phyloP scores from a whole-genome alignment of 768 basidiomycete species.

The Trametopsis cervina region DNA sequence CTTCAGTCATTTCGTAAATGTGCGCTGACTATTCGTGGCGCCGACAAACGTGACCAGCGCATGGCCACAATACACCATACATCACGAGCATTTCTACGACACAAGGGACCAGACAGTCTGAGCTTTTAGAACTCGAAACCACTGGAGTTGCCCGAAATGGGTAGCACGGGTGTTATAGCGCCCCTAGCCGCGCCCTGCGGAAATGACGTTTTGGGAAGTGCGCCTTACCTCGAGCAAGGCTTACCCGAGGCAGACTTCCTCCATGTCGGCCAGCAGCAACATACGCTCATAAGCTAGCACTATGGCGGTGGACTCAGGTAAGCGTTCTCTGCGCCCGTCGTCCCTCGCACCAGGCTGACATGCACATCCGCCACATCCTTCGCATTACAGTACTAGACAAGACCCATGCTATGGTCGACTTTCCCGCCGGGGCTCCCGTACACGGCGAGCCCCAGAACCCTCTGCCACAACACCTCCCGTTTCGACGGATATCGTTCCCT shows the following conservation, averaged over 20 bases:
- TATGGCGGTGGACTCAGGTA: slow-evolving; percentile 2
- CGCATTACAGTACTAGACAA: slow-evolving; percentile 1
- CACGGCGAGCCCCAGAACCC: slow-evolving; percentile 19
- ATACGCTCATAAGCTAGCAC: too few species aligned
- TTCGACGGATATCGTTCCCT: slow-evolving; percentile 39
- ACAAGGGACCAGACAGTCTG: too few species aligned
- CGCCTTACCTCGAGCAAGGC: neutral
- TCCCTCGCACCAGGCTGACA: slow-evolving; percentile 7
- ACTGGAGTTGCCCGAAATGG: neutral
- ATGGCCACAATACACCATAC: too few species aligned
- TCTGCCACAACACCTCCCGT: slow-evolving; percentile 46
- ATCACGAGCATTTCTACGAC: too few species aligned
- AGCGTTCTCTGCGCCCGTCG: neutral
- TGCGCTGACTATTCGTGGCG: too few species aligned
- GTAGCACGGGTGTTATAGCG: neutral
- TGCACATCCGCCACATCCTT: slow-evolving; percentile 10
- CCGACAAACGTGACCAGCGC: too few species aligned
- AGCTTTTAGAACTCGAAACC: too few species aligned
- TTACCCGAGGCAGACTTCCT: slow-evolving; percentile 6
- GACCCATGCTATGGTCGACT: slow-evolving; percentile 21
- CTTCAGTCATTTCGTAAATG: too few species aligned
- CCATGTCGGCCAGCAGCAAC: neutral
- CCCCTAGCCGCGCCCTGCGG: too few species aligned
- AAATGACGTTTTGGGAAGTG: slow-evolving; percentile 1
- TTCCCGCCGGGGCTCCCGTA: slow-evolving; percentile 15